Percentiles rank a stretch among this genome's conserved stretches.
Evolutionary conservation across 2,329 filamentous ascomycete species (phyloP).

Genomic region (Didymosphaeria variabile): DNA sequence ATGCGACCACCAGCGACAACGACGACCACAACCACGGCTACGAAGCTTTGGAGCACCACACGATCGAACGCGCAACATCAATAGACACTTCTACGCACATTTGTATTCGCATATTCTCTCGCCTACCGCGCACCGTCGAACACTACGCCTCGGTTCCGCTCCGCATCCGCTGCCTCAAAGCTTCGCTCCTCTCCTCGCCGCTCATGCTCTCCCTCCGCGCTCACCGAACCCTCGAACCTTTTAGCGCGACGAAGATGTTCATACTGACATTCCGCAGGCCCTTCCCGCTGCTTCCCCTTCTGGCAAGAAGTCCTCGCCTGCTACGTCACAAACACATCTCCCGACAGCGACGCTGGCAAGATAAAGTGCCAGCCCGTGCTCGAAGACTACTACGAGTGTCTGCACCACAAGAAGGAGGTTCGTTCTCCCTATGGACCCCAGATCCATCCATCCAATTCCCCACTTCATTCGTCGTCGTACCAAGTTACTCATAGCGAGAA

Average conservation of each 20-base stretch:
- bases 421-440: constrained; percentile 49
- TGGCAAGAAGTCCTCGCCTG: constrained; percentile 99
- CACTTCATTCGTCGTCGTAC: constrained; percentile 18
- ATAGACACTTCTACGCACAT: background rate
- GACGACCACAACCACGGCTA: constrained; percentile 14
- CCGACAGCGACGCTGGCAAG: constrained; percentile 81
- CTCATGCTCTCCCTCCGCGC: background rate
- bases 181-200: background rate
- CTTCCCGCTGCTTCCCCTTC: constrained; percentile 93
- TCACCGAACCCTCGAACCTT: background rate
- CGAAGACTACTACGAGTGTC: constrained; percentile 98
- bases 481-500: background rate
- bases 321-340: constrained; percentile 91
- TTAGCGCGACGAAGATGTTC: too few species aligned
- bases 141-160: background rate
- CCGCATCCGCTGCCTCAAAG: background rate
- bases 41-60: background rate
- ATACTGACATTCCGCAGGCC: constrained; percentile 56
- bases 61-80: background rate
- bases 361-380: constrained; percentile 85
- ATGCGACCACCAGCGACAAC: constrained; percentile 10
- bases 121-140: too few species aligned
- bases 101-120: too few species aligned
- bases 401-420: constrained; percentile 99
- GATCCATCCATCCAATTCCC: background rate